Conservation (phyloP, 2,329 filamentous ascomycete species). For the Curvularia sp. region DNA sequence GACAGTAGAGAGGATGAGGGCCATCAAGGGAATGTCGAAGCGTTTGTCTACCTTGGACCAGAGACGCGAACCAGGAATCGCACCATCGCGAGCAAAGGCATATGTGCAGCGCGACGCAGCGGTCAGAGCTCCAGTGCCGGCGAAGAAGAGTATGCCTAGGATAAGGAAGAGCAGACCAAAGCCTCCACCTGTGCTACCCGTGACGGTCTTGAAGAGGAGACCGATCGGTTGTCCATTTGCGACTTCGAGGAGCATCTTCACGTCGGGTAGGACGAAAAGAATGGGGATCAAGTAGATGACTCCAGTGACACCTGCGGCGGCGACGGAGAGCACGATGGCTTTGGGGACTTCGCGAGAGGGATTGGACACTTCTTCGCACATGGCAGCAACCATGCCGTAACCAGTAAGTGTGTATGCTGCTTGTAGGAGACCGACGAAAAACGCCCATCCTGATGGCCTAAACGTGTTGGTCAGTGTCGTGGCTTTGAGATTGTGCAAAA, state of each 20-base stretch:
- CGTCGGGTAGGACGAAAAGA: constrained; percentile 76
- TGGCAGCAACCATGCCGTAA: constrained; percentile 74
- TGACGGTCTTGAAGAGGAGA: constrained; percentile 76
- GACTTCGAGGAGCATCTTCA: constrained; percentile 68
- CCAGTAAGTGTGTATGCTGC: constrained; percentile 68
- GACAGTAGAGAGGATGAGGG: constrained; percentile 70
- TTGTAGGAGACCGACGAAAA: constrained; percentile 74
- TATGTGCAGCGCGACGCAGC: constrained; percentile 78
- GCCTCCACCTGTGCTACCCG: constrained; percentile 74
- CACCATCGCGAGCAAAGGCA: constrained; percentile 77
- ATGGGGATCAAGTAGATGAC: constrained; percentile 74
- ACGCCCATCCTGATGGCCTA: constrained; percentile 72
- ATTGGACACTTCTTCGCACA: constrained; percentile 76
- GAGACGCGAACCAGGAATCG: constrained; percentile 71
- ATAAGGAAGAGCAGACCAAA: constrained; percentile 79
- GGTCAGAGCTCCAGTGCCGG: constrained; percentile 76
- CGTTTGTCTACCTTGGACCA: constrained; percentile 71
- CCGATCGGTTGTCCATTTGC: constrained; percentile 79
- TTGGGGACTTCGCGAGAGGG: constrained; percentile 73
- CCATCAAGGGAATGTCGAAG: constrained; percentile 74
- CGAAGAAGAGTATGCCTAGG: constrained; percentile 78
- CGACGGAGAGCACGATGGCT: constrained; percentile 73
- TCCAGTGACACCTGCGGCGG: constrained; percentile 70
- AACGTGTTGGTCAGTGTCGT: background rate
- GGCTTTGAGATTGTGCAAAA: background rate